phyloP scores from a whole-genome alignment of 495 filamentous ascomycete species.

The Copromyces sp. region DNA sequence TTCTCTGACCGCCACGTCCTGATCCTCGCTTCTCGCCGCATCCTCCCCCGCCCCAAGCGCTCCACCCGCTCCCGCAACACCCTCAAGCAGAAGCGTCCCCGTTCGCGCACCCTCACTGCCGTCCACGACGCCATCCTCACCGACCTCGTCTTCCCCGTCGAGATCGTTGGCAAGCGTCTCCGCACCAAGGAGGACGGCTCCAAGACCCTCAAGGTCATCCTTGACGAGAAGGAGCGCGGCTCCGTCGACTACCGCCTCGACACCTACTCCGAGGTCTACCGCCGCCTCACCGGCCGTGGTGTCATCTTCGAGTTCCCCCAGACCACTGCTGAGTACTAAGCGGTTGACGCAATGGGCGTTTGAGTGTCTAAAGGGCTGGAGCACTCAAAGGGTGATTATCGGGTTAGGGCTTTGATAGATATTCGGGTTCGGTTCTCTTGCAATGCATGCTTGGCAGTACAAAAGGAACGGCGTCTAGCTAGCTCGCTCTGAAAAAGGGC shows the following conservation, averaged over 20 bases:
- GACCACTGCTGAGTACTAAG: slow-evolving; percentile 68
- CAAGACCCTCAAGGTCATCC: slow-evolving; percentile 95
- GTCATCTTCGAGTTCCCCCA: slow-evolving; percentile 97
- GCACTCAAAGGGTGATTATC: slow-evolving; percentile 9
- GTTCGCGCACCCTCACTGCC: slow-evolving; percentile 90
- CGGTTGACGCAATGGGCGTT: slow-evolving; percentile 5
- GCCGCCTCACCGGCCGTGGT: slow-evolving; percentile 82
- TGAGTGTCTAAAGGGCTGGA: slow-evolving; percentile 15
- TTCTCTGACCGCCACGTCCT: slow-evolving; percentile 99
- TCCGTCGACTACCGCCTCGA: slow-evolving; percentile 97
- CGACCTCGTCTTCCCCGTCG: slow-evolving; percentile 97
- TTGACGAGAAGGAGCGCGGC: slow-evolving; percentile 99
- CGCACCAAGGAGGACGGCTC: slow-evolving; percentile 93
- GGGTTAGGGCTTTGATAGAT: slow-evolving; percentile 18
- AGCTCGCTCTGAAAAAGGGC: slow-evolving; percentile 22
- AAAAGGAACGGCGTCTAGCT: slow-evolving; percentile 30
- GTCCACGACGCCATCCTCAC: slow-evolving; percentile 94
- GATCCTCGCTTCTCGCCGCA: slow-evolving; percentile 96
- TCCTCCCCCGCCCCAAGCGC: slow-evolving; percentile 94
- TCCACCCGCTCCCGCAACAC: slow-evolving; percentile 85
- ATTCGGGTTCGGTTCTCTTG: slow-evolving; percentile 22
- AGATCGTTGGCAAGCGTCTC: slow-evolving; percentile 97
- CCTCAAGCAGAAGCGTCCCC: slow-evolving; percentile 95
- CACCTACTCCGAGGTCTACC: slow-evolving; percentile 98
- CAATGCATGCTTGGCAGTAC: slow-evolving; percentile 21